Conservation (phyloP, 306 rosid genomes). For the Spatholobus suberectus region DNA sequence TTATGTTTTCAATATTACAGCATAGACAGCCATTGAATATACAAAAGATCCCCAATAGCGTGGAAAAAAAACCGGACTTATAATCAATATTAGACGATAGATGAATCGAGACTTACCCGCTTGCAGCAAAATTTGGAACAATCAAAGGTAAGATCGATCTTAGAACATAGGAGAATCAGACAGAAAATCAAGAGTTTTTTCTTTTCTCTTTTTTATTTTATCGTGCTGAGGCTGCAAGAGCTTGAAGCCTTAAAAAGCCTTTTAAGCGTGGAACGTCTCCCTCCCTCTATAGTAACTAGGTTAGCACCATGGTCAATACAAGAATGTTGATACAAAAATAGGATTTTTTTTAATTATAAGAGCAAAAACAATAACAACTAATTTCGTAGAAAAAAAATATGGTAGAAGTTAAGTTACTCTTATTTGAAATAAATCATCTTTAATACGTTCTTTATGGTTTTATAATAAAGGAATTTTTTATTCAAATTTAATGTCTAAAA, state of each 20-base stretch:
- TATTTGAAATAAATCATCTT: too few relatives aligned
- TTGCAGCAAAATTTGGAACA: constrained; percentile 48
- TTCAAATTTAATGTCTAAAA: background rate
- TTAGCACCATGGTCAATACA: background rate
- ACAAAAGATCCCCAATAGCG: constrained; percentile 57
- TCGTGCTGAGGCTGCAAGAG: constrained; percentile 22
- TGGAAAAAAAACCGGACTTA: constrained; percentile 30
- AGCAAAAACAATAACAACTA: too few relatives aligned
- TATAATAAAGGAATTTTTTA: too few relatives aligned
- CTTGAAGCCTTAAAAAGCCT: constrained; percentile 23
- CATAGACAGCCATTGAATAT: constrained; percentile 30
- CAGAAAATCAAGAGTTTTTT: constrained; percentile 31
- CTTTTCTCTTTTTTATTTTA: constrained; percentile 1
- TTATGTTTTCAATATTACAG: constrained; percentile 28
- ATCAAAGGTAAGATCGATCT: constrained; percentile 59
- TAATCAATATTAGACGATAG: constrained; percentile 45
- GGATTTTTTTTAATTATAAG: background rate
- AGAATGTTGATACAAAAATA: background rate
- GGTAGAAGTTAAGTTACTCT: too few relatives aligned
- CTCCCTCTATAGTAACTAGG: constrained; percentile 45
- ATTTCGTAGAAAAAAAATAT: too few relatives aligned
- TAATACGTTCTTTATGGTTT: too few relatives aligned
- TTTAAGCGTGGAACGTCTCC: constrained; percentile 30
- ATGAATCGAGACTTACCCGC: constrained; percentile 67
- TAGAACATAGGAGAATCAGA: constrained; percentile 66